Base-by-base conservation (phyloP, 1,139 yeast genomes). In the Tardiomyces digboiensis region DNA sequence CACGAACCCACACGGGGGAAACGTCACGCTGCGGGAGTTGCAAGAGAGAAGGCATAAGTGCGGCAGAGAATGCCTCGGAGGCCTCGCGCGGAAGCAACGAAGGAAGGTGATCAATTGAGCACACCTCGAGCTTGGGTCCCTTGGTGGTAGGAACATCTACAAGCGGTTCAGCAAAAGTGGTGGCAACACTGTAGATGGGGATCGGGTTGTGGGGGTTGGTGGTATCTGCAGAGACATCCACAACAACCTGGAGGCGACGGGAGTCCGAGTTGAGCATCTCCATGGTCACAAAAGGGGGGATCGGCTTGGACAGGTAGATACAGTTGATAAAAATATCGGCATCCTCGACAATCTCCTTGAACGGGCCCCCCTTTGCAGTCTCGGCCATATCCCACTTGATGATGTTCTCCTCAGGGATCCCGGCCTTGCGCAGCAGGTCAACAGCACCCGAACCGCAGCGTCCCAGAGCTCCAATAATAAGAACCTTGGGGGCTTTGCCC, bases 361-460 rank as follows among this genome's bases (percentile, higher is more conserved):
- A 91, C 52, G 98, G 98, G 42, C 98, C 99, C 51, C 98, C 98
- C 68, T 77, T 81, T 52, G 93, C 82, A 45, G 99, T 93, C 73
- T 91, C 98, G 50, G 83, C 78, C 77, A 91, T 86, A 68, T 93
- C 99, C 99, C 98, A 91, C 72, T 86, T 85, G 58, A 76, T 65
- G 49, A 91, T 78, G 66, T 85, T 82, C 46, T 71, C 77, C 39
- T 86, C 95, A 45, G 97, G 96, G 47, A 91, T 70, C 49, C 99
- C 99, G 45, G 76, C 82, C 70, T 83, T 83, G 55, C 72, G 75
- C 67, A 87, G 77, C 49, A 88, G 73, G 55, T 84, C 93, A 54
- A 86, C 71, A 33, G 99, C 97, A 62, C 99, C 99, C n/a, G 94
- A 80, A 46, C 99, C 99, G 69, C 98, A 91, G 72, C 99, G 83